phyloP scores from a whole-genome alignment of 208 protist genomes.

The Trypanosoma congolense region DNA sequence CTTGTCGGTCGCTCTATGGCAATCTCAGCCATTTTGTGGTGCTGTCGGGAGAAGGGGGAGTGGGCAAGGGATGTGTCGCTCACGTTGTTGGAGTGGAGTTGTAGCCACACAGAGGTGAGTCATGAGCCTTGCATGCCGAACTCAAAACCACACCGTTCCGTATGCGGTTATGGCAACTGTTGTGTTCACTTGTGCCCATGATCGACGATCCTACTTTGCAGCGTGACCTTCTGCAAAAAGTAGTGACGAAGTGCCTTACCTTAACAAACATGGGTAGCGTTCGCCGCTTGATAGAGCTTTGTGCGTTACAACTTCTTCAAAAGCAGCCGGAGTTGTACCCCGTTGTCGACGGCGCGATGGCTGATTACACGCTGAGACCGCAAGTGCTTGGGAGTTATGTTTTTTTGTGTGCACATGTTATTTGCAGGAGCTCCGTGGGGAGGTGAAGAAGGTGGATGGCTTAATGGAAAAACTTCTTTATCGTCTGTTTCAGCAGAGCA shows the following conservation, averaged over 20 bases:
- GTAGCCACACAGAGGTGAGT: constrained; percentile 38
- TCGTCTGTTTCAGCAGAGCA: constrained; percentile 76
- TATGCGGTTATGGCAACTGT: constrained; percentile 86
- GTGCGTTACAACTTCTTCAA: constrained; percentile 58
- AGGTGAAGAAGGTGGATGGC: constrained; percentile 19
- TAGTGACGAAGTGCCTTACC: constrained; percentile 50
- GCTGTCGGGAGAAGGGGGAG: constrained; percentile 33
- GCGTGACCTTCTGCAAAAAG: constrained; percentile 31
- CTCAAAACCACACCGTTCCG: constrained; percentile 79
- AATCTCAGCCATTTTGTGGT: constrained; percentile 61
- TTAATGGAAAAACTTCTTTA: constrained; percentile 50
- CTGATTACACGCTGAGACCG: constrained; percentile 53
- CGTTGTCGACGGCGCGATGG: constrained; percentile 45
- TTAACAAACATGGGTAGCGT: constrained; percentile 87
- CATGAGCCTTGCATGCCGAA: constrained; percentile 89
- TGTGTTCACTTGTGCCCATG: constrained; percentile 63
- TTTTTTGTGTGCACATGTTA: constrained; percentile 60
- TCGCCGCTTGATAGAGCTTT: constrained; percentile 86
- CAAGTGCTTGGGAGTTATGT: constrained; percentile 83
- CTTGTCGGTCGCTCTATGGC: constrained; percentile 62
- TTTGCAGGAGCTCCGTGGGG: constrained; percentile 41
- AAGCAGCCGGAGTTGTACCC: constrained; percentile 48
- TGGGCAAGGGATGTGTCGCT: constrained; percentile 32
- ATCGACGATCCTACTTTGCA: constrained; percentile 23
- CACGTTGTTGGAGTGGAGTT: constrained; percentile 69